Evolutionary conservation across 768 basidiomycete genomes (phyloP).

Genomic region (Russula compacta): DNA sequence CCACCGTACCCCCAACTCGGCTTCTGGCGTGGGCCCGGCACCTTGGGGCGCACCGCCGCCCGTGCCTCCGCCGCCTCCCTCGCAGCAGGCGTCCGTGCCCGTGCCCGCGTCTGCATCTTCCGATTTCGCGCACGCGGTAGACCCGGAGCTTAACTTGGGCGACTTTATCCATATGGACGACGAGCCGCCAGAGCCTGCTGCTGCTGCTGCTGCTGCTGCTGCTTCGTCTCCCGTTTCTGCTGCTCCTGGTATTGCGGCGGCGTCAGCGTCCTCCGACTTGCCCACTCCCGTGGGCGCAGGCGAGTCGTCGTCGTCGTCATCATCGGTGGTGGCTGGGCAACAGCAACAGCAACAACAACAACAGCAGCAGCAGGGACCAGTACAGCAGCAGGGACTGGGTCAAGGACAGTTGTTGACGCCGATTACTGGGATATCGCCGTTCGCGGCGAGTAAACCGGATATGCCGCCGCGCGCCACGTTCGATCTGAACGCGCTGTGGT

Average conservation of each 20-base stretch:
- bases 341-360: too few species aligned
- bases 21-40: conserved; percentile 5
- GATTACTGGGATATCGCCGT: conserved; percentile 28
- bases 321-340: background rate
- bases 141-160: conserved; percentile 18
- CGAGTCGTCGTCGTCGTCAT: conserved; percentile 17
- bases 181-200: conserved; percentile 18
- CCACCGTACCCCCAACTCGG: conserved; percentile 33
- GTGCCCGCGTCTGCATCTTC: conserved; percentile 17
- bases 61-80: conserved; percentile 19
- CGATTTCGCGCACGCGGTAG: conserved; percentile 27
- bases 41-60: conserved; percentile 59
- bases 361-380: background rate
- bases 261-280: background rate
- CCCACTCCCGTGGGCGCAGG: conserved; percentile 8
- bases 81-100: too few species aligned
- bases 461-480: conserved; percentile 46
- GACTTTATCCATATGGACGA: conserved; percentile 21
- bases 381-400: conserved; percentile 1
- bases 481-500: conserved; percentile 67
- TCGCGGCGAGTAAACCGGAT: conserved; percentile 34
- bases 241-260: background rate
- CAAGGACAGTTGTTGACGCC: conserved; percentile 10
- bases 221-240: background rate
- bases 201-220: background rate